Evolutionary conservation across 169 alveolate species (phyloP).

Genomic region (Plasmodium coatneyi): DNA sequence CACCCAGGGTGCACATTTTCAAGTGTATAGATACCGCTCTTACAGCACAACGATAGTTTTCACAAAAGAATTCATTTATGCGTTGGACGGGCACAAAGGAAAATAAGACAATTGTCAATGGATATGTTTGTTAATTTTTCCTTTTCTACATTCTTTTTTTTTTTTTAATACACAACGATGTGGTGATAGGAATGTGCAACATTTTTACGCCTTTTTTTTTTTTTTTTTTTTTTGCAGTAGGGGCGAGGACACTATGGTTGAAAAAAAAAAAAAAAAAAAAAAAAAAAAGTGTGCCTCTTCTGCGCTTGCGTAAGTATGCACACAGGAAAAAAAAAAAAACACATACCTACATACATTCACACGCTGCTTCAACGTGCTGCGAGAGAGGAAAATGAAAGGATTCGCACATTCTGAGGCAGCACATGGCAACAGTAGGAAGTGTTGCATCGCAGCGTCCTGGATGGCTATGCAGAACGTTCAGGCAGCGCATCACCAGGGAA

Average conservation of each 20-base stretch:
- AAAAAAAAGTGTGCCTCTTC: background rate
- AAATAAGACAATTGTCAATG: background rate
- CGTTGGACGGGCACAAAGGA: background rate
- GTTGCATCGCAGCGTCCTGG: background rate
- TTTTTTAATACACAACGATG: background rate
- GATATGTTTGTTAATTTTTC: background rate
- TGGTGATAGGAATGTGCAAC: background rate
- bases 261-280: background rate
- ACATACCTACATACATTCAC: background rate
- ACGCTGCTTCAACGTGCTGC: background rate
- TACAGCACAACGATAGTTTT: background rate
- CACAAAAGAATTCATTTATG: background rate
- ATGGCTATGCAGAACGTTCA: background rate
- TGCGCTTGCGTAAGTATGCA: conserved; percentile 1
- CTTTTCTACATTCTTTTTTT: background rate
- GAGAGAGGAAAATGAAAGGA: background rate
- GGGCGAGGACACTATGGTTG: background rate
- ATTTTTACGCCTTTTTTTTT: conserved; percentile 1
- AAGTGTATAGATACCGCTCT: conserved; percentile 1
- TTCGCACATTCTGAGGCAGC: background rate
- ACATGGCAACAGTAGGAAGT: background rate
- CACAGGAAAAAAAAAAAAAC: background rate
- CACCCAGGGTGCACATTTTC: background rate
- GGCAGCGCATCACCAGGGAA: background rate
- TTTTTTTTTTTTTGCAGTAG: background rate